Evolutionary conservation across 169 alveolate genomes (phyloP).

Genomic region (Cyclospora cayetanensis): DNA sequence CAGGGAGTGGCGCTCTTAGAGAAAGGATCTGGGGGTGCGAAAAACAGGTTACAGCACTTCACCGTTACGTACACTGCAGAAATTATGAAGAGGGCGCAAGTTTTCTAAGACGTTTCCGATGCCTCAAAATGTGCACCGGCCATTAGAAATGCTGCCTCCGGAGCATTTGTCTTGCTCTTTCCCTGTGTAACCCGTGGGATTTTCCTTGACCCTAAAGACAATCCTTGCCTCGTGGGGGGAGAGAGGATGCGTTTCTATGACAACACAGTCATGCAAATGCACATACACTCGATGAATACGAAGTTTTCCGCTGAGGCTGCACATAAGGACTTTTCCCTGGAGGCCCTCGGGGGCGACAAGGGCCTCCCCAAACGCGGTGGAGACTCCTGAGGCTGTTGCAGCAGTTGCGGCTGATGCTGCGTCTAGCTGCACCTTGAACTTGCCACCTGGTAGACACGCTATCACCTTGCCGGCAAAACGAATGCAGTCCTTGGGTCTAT

Average conservation of each 20-base stretch:
- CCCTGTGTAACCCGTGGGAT: too few species aligned
- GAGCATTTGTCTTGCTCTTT: too few species aligned
- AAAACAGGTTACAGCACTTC: too few species aligned
- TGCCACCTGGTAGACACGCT: not conserved
- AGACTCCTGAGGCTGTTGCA: constrained; percentile 16
- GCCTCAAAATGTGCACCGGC: too few species aligned
- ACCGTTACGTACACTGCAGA: too few species aligned
- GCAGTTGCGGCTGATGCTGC: not conserved
- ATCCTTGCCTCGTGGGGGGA: not conserved
- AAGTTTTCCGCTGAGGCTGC: not conserved
- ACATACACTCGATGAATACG: constrained; percentile 22
- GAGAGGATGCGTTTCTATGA: not conserved
- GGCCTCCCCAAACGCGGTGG: not conserved
- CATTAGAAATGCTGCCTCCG: too few species aligned
- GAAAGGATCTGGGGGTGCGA: too few species aligned
- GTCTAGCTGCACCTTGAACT: not conserved
- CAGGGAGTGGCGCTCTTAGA: too few species aligned
- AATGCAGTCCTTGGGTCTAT: not conserved
- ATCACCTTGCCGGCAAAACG: constrained; percentile 5
- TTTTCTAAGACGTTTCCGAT: too few species aligned
- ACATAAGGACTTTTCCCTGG: not conserved
- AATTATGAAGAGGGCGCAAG: too few species aligned
- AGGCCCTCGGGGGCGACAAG: not conserved
- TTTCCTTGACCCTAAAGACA: not conserved
- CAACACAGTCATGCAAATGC: constrained; percentile 3